These are phyloP conservation scores for Ziziphus jujuba DNA, from an alignment of 306 rosid species.

Conservation along the genomic window DNA sequence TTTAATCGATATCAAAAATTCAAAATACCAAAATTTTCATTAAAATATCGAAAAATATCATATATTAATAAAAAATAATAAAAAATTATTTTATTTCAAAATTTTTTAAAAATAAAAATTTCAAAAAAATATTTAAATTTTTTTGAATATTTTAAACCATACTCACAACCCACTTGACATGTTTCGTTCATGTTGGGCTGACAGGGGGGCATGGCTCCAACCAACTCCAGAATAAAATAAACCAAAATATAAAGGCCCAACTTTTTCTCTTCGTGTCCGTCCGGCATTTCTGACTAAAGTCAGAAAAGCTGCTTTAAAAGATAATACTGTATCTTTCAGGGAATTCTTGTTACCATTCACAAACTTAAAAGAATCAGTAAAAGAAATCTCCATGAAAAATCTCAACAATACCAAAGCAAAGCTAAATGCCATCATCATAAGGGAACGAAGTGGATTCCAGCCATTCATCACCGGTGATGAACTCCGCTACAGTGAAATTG, in stretches of 20 bases:
- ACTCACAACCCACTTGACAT: too few species aligned
- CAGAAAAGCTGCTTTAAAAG: background rate
- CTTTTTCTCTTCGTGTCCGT: background rate
- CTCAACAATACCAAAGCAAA: background rate
- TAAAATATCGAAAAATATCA: too few species aligned
- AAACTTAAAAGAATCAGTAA: background rate
- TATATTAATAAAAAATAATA: too few species aligned
- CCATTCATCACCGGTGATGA: constrained; percentile 68
- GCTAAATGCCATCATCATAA: constrained; percentile 61
- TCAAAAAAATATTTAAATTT: too few species aligned
- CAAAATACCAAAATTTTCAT: too few species aligned
- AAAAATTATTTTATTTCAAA: too few species aligned
- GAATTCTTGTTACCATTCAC: background rate
- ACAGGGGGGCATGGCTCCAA: too few species aligned
- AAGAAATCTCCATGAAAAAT: background rate
- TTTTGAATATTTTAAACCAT: too few species aligned
- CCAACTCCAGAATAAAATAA: too few species aligned
- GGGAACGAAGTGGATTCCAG: constrained; percentile 74
- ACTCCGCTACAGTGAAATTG: constrained; percentile 55
- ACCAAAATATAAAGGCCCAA: background rate
- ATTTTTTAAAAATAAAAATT: too few species aligned
- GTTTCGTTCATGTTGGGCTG: too few species aligned
- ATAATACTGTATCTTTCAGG: background rate
- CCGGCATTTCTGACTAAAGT: background rate
- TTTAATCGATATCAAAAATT: too few species aligned